These are phyloP conservation scores for Helenozyma baotianmanensis DNA, from an alignment of 805 yeast genomes.

Conservation along the genomic window DNA sequence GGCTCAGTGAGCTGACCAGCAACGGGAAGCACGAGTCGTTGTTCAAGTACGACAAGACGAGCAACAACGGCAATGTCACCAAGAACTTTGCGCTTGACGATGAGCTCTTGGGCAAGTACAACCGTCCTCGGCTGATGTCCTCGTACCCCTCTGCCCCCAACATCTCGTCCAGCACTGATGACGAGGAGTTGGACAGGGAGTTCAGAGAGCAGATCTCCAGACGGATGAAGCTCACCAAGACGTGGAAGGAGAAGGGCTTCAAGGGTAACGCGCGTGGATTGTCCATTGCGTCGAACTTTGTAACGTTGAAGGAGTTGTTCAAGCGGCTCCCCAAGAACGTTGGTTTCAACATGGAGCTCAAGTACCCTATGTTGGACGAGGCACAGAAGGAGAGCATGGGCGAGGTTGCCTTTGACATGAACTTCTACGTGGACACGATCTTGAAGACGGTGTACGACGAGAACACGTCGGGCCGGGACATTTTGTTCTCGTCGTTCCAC, in stretches of 20 bases:
- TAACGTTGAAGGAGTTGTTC: constrained; percentile 81
- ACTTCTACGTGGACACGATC: constrained; percentile 84
- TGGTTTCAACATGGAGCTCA: constrained; percentile 92
- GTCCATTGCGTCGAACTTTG: constrained; percentile 87
- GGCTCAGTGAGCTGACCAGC: constrained; percentile 36
- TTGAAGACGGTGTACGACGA: constrained; percentile 71
- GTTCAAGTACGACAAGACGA: constrained; percentile 7
- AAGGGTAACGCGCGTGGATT: constrained; percentile 92
- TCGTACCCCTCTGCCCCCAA: constrained; percentile 33
- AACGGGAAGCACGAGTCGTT: constrained; percentile 5
- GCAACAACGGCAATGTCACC: constrained; percentile 13
- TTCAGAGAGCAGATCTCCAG: constrained; percentile 40
- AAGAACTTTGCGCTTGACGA: constrained; percentile 31
- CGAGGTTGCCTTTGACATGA: constrained; percentile 74
- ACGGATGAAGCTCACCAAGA: constrained; percentile 81
- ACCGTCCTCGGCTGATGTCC: constrained; percentile 38
- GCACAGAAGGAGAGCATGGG: constrained; percentile 88
- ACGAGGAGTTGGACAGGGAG: constrained; percentile 37
- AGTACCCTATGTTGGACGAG: constrained; percentile 93
- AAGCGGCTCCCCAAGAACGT: constrained; percentile 74
- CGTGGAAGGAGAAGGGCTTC: constrained; percentile 79
- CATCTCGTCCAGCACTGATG: constrained; percentile 18
- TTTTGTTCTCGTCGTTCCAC: constrained; percentile 88
- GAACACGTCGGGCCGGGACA: constrained; percentile 72
- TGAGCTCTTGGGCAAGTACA: constrained; percentile 27